Conservation (phyloP, 2,329 filamentous ascomycete genomes). For the Harringtonia lauricola region DNA sequence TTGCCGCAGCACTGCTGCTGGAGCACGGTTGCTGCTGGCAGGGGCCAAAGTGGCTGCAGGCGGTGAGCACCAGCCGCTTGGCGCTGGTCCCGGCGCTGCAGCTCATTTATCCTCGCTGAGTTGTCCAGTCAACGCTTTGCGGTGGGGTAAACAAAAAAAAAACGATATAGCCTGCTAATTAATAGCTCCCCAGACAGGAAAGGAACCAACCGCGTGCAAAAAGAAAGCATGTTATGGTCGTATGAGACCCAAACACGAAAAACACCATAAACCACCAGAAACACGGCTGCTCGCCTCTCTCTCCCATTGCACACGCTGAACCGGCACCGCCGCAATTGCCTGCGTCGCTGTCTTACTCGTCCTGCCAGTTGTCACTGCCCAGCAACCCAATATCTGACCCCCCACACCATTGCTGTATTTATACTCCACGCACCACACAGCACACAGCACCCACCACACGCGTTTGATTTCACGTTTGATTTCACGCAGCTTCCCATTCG, state of each 20-base stretch:
- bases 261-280: too few relatives aligned
- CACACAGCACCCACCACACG: too few relatives aligned
- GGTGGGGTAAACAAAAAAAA: conserved; percentile 10
- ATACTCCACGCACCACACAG: too few relatives aligned
- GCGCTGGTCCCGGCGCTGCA: too few relatives aligned
- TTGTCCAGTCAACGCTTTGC: conserved; percentile 11
- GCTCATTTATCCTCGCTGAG: background rate
- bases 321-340: too few relatives aligned
- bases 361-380: background rate
- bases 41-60: background rate
- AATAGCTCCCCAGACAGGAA: background rate
- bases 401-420: too few relatives aligned
- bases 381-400: conserved; percentile 3
- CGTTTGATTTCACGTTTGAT: too few relatives aligned
- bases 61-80: background rate
- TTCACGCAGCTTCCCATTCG: too few relatives aligned
- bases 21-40: too few relatives aligned
- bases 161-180: background rate
- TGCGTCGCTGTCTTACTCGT: background rate
- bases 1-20: too few relatives aligned
- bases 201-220: background rate
- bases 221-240: background rate
- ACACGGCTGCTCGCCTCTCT: background rate
- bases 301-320: too few relatives aligned
- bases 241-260: too few relatives aligned